These are phyloP conservation scores for Digitaria exilis DNA, from an alignment of 202 grass and related monocot species.

Conservation along the genomic window DNA sequence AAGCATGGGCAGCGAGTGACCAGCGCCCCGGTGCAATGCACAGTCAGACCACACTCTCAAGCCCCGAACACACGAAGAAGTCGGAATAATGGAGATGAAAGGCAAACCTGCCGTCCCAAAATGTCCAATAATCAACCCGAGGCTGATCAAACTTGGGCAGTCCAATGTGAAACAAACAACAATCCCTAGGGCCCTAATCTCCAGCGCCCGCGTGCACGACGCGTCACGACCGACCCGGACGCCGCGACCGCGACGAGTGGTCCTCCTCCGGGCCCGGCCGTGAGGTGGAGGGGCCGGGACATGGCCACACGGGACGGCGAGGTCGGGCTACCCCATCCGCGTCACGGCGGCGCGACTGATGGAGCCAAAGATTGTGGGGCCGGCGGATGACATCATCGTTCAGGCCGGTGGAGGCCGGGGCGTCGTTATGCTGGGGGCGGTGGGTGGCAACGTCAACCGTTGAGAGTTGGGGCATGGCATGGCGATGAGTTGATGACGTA, in stretches of 20 bases:
- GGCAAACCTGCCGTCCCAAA: neutral
- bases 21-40: conserved; percentile 19
- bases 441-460: conserved; percentile 10
- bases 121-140: neutral
- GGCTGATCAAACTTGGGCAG: neutral
- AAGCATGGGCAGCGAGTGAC: neutral
- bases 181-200: no score
- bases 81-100: neutral
- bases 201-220: neutral
- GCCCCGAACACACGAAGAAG: neutral
- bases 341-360: conserved; percentile 19
- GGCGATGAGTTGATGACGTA: neutral
- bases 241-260: neutral
- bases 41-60: conserved; percentile 10
- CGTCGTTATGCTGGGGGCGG: neutral
- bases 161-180: neutral
- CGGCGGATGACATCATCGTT: conserved; percentile 1
- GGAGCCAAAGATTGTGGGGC: neutral
- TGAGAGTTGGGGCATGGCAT: neutral
- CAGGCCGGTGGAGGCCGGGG: no score
- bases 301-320: no score
- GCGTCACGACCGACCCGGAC: neutral
- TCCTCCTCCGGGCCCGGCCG: neutral
- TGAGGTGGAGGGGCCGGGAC: no score
- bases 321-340: neutral